Conservation (phyloP, 768 basidiomycete genomes). For the Leucogyrophana mollusca region DNA sequence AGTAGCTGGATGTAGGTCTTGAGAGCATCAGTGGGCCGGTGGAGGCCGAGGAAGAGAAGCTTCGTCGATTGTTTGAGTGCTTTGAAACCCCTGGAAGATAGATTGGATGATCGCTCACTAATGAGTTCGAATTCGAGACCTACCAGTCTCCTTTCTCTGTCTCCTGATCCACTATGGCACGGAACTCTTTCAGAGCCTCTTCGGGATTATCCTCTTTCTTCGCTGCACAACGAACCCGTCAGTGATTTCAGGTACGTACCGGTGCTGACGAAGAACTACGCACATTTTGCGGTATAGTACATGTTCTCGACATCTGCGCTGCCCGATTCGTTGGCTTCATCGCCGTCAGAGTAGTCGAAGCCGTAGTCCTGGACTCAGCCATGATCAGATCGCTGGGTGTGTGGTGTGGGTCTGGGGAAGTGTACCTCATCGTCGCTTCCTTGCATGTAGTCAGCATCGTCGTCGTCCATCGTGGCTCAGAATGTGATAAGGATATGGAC, state of each 20-base stretch:
- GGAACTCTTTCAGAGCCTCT: slow-evolving; percentile 87
- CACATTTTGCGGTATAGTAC: slow-evolving; percentile 98
- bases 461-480: slow-evolving; percentile 70
- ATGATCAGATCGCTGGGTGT: slow-evolving; percentile 1
- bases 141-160: slow-evolving; percentile 95
- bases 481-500: background rate
- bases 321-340: slow-evolving; percentile 75
- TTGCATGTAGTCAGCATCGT: slow-evolving; percentile 94
- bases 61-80: slow-evolving; percentile 98
- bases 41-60: slow-evolving; percentile 77
- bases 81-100: slow-evolving; percentile 86
- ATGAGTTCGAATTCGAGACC: slow-evolving; percentile 14
- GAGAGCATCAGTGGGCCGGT: slow-evolving; percentile 81
- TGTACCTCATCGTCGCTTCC: slow-evolving; percentile 81
- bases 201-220: slow-evolving; percentile 95
- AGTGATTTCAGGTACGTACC: background rate
- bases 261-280: slow-evolving; percentile 24
- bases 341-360: slow-evolving; percentile 94
- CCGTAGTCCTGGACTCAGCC: slow-evolving; percentile 84
- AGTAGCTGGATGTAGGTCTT: slow-evolving; percentile 83
- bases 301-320: slow-evolving; percentile 94
- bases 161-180: slow-evolving; percentile 85
- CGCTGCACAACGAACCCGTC: slow-evolving; percentile 43
- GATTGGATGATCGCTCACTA: slow-evolving; percentile 4
- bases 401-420: slow-evolving; percentile 6